Conservation (phyloP, 495 filamentous ascomycete species). For the Trichoderma virens region DNA sequence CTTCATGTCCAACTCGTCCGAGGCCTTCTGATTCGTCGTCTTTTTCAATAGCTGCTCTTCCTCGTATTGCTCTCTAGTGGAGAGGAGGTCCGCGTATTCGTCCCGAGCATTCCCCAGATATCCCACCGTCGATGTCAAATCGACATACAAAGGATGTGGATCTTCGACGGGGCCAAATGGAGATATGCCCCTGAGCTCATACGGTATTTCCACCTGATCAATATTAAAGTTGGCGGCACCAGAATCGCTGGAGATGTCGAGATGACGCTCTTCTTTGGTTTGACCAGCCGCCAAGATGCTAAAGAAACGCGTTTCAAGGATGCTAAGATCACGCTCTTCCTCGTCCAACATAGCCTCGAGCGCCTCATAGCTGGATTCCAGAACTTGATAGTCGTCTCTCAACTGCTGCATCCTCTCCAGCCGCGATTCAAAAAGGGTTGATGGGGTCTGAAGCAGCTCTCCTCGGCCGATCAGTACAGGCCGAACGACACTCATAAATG, state of each 20-base stretch:
- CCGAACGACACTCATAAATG: conserved; percentile 22
- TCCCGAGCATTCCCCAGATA: conserved; percentile 24
- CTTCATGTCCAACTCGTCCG: conserved; percentile 20
- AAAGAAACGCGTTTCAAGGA: conserved; percentile 18
- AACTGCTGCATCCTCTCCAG: conserved; percentile 21
- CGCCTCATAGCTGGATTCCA: conserved; percentile 18
- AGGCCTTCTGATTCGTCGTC: conserved; percentile 17
- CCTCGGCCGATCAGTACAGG: conserved; percentile 15
- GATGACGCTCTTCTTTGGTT: neutral
- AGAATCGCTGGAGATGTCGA: neutral
- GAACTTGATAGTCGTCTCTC: conserved; percentile 20
- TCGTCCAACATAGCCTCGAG: conserved; percentile 18
- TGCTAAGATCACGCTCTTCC: conserved; percentile 17
- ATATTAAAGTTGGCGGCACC: neutral
- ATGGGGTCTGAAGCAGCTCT: conserved; percentile 7
- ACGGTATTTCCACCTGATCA: conserved; percentile 17
- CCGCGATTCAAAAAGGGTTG: conserved; percentile 11
- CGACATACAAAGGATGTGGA: conserved; percentile 24
- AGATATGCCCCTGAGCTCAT: conserved; percentile 24
- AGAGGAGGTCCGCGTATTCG: conserved; percentile 20
- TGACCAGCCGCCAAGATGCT: conserved; percentile 1
- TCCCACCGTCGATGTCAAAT: conserved; percentile 20
- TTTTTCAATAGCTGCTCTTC: conserved; percentile 20
- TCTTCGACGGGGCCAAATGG: conserved; percentile 19
- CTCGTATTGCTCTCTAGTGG: conserved; percentile 14